phyloP scores from a whole-genome alignment of 2,329 filamentous ascomycete species.

The Claviceps sp. region DNA sequence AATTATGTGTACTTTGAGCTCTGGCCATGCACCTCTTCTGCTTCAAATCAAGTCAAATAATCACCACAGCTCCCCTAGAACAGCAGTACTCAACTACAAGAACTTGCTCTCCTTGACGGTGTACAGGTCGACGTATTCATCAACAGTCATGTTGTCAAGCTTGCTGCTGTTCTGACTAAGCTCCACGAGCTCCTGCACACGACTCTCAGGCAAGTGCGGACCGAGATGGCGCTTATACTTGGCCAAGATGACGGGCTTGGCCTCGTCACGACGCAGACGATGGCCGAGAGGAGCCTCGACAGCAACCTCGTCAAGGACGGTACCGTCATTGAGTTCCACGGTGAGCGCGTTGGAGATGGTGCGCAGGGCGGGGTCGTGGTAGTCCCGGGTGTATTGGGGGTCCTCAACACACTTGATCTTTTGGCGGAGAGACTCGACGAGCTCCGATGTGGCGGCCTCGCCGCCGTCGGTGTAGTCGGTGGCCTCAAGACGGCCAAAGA shows the following conservation, averaged over 20 bases:
- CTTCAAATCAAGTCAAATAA: too few relatives aligned
- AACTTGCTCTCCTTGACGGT: conserved; percentile 50
- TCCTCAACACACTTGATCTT: conserved; percentile 96
- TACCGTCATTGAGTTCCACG: conserved; percentile 89
- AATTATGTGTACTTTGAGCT: too few relatives aligned
- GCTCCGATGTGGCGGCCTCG: conserved; percentile 78
- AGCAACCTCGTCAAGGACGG: conserved; percentile 75
- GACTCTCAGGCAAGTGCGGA: conserved; percentile 64
- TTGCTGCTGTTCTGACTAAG: conserved; percentile 62
- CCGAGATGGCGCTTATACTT: conserved; percentile 91
- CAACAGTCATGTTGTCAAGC: conserved; percentile 70
- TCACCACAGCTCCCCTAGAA: background rate
- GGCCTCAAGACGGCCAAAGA: conserved; percentile 85
- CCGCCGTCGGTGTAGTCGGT: conserved; percentile 86
- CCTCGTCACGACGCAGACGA: conserved; percentile 81
- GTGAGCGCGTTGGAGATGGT: conserved; percentile 97
- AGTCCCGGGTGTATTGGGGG: conserved; percentile 84
- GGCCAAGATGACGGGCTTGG: conserved; percentile 88
- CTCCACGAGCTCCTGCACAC: conserved; percentile 71
- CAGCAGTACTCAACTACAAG: conserved; percentile 11
- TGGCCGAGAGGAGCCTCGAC: conserved; percentile 94
- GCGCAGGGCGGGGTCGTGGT: conserved; percentile 85
- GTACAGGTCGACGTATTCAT: conserved; percentile 87
- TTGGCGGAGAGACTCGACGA: conserved; percentile 83
- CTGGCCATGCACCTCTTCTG: too few relatives aligned